phyloP scores from a whole-genome alignment of 352 stramenopile species.

The Pythium oligandrum region DNA sequence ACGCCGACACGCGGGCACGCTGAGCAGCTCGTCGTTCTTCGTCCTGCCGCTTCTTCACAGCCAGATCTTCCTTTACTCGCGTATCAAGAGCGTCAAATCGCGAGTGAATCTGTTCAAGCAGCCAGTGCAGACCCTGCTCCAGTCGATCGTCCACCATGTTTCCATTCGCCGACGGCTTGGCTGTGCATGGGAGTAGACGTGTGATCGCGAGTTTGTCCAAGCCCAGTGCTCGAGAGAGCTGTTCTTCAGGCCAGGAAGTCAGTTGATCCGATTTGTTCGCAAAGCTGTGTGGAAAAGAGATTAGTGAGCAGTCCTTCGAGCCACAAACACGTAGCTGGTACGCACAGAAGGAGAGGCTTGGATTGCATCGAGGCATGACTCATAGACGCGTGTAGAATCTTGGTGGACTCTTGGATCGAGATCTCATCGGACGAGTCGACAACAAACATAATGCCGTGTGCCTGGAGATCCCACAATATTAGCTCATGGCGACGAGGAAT shows the following conservation, averaged over 20 bases:
- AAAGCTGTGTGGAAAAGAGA: slow-evolving; percentile 30
- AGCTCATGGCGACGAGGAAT: neutral
- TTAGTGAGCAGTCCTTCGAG: neutral
- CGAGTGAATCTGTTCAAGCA: slow-evolving; percentile 60
- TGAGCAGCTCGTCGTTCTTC: slow-evolving; percentile 54
- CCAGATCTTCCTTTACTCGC: slow-evolving; percentile 45
- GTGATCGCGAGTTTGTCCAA: slow-evolving; percentile 33
- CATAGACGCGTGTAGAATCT: slow-evolving; percentile 54
- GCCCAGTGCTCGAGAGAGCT: slow-evolving; percentile 30
- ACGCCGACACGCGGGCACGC: slow-evolving; percentile 49
- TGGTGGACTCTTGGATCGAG: slow-evolving; percentile 36
- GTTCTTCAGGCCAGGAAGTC: slow-evolving; percentile 27
- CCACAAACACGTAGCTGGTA: neutral
- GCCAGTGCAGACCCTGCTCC: slow-evolving; percentile 60
- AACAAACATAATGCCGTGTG: slow-evolving; percentile 69
- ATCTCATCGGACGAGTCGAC: slow-evolving; percentile 59
- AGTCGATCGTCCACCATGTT: slow-evolving; percentile 56
- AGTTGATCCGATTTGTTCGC: slow-evolving; percentile 72
- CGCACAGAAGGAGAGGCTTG: slow-evolving; percentile 73
- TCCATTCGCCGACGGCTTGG: slow-evolving; percentile 50
- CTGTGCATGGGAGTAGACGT: slow-evolving; percentile 47
- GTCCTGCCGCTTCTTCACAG: slow-evolving; percentile 53
- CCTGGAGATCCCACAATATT: slow-evolving; percentile 21
- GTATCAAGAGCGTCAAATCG: slow-evolving; percentile 41
- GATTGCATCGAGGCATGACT: slow-evolving; percentile 35